These are phyloP conservation scores for Mortierella sp. DNA, from an alignment of 371 early-diverging fungal species.

Conservation along the genomic window DNA sequence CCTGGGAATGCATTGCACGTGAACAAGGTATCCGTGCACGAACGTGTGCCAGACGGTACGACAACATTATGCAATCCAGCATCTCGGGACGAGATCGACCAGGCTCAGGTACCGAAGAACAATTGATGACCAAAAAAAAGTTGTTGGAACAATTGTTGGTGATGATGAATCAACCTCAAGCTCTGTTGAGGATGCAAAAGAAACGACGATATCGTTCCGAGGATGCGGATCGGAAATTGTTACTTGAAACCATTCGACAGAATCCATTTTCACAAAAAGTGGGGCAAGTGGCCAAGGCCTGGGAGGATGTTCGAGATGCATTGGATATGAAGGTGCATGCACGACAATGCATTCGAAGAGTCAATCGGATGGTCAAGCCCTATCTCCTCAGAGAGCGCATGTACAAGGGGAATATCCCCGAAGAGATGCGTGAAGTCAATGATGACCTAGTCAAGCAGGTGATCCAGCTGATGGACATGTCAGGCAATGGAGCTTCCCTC, in stretches of 20 bases:
- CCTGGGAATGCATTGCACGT: constrained; percentile 40
- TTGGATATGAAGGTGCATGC: constrained; percentile 51
- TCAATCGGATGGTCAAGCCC: constrained; percentile 49
- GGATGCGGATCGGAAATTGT: constrained; percentile 31
- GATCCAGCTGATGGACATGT: constrained; percentile 41
- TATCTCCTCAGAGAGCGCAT: constrained; percentile 43
- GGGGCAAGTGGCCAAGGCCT: constrained; percentile 50
- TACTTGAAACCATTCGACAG: constrained; percentile 41
- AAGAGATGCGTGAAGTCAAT: constrained; percentile 43
- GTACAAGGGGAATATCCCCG: constrained; percentile 49
- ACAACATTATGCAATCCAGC: constrained; percentile 50
- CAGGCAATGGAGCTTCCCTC: constrained; percentile 25
- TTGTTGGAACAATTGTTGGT: constrained; percentile 42
- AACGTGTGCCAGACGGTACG: constrained; percentile 49
- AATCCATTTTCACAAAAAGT: constrained; percentile 51
- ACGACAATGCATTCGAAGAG: constrained; percentile 46
- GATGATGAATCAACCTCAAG: constrained; percentile 54
- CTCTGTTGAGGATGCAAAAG: constrained; percentile 47
- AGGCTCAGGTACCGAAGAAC: constrained; percentile 28
- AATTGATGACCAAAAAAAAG: constrained; percentile 31
- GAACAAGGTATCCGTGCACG: constrained; percentile 49
- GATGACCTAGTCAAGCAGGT: constrained; percentile 50
- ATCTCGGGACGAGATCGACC: constrained; percentile 43
- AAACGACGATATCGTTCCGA: constrained; percentile 50
- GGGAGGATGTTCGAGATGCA: constrained; percentile 50